These are phyloP conservation scores for Sicyos edulis DNA, from an alignment of 306 rosid genomes.

Conservation along the genomic window DNA sequence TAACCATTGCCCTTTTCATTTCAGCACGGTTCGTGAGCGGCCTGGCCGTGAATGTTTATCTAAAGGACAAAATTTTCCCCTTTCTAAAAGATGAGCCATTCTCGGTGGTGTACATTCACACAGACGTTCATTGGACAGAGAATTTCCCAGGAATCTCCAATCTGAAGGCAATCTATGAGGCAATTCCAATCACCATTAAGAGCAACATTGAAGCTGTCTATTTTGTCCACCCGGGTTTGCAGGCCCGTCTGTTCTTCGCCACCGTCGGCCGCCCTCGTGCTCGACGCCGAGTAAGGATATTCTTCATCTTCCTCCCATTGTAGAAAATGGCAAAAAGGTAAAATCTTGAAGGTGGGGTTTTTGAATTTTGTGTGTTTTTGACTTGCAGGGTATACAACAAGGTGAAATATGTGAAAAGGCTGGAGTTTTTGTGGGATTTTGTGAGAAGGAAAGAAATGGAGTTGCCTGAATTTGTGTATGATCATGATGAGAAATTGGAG, in stretches of 20 bases:
- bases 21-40: conserved; percentile 12
- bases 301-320: neutral
- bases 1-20: neutral
- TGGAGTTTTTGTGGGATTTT: conserved; percentile 20
- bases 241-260: conserved; percentile 17
- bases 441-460: conserved; percentile 22
- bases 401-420: conserved; percentile 16
- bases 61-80: conserved; percentile 11
- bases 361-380: neutral
- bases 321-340: neutral
- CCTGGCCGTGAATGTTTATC: conserved; percentile 8
- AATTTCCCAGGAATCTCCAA: conserved; percentile 11
- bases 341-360: neutral
- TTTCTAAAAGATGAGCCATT: neutral
- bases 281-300: conserved; percentile 8
- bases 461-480: conserved; percentile 18
- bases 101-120: conserved; percentile 20
- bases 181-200: conserved; percentile 8
- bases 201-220: conserved; percentile 10
- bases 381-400: conserved; percentile 11
- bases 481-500: conserved; percentile 17
- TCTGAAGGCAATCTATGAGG: conserved; percentile 16
- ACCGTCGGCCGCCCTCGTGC: conserved; percentile 17
- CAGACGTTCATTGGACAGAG: conserved; percentile 20
- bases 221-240: conserved; percentile 14